These are phyloP conservation scores for Eutypella sp. DNA, from an alignment of 2,329 filamentous ascomycete genomes.

Conservation along the genomic window DNA sequence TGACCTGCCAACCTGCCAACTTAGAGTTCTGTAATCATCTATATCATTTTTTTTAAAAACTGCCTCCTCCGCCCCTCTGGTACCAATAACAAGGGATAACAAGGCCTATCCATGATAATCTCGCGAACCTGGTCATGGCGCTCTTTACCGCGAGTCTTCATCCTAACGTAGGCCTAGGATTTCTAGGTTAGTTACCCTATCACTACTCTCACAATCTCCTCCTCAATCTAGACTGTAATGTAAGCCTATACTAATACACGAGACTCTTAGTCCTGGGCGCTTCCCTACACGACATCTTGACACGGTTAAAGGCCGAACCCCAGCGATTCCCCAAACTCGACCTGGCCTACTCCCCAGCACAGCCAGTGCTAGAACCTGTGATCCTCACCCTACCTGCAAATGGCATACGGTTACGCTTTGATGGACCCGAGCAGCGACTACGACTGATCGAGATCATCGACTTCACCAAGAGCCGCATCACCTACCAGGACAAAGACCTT, in stretches of 20 bases:
- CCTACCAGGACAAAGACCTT: constrained; percentile 63
- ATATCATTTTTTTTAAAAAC: too few species aligned
- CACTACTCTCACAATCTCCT: constrained; percentile 3
- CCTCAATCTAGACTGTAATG: too few species aligned
- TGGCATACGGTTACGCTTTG: constrained; percentile 85
- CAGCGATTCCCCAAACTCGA: constrained; percentile 79
- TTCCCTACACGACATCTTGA: constrained; percentile 84
- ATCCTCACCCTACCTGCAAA: constrained; percentile 75
- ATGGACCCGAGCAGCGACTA: constrained; percentile 86
- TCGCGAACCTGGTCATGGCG: constrained; percentile 21
- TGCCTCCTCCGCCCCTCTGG: too few species aligned
- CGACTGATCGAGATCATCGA: constrained; percentile 87
- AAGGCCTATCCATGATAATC: not conserved
- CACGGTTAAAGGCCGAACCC: constrained; percentile 81
- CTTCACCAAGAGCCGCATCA: constrained; percentile 78
- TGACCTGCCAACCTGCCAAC: too few species aligned
- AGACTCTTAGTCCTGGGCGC: constrained; percentile 69
- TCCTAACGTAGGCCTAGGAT: constrained; percentile 25
- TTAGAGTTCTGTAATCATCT: not conserved
- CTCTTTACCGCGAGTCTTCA: constrained; percentile 27
- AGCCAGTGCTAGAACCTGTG: constrained; percentile 71
- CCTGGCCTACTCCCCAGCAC: constrained; percentile 69
- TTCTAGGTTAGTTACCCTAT: constrained; percentile 20
- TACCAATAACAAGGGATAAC: too few species aligned
- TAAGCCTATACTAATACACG: not conserved